Evolutionary conservation across 208 protist genomes (phyloP), one percentile per base, ranked within the genome.

Genomic region (Crithidia fasciculata): DNA sequence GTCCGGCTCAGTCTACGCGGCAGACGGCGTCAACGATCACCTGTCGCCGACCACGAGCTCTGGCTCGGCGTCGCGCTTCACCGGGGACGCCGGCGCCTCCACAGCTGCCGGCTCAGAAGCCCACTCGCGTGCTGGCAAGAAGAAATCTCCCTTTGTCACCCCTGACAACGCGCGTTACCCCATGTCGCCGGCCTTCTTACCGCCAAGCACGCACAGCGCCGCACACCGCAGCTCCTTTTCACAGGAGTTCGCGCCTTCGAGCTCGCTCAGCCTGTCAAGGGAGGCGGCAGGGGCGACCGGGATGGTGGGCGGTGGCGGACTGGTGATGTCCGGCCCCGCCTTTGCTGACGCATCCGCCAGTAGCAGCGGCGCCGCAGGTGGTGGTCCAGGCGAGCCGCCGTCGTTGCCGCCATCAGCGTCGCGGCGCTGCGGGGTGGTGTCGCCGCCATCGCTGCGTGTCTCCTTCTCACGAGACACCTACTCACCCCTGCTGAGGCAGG

Each of bases 401-500:
- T 70, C 65, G 65, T 43, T 61, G 54, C 65, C 65, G n/a, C 41
- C 19, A 4, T 70, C 65, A 2, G 53, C 53, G 65, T 70, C 65
- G 16, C 65, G 65, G 40, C 65, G 65, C 8, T 50, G 65, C 41
- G 28, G 19, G 5, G 37, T n/a, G 59, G 12, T 37, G 50, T 78
- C 73, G 28, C 73, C 73, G 16, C 52, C 66, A 12, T 72, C 73
- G 43, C 16, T 72, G 73, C 58, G 73, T 2, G 73, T 78, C 28
- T 69, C 73, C 39, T 78, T 78, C 53, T 67, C 73, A 36, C 73
- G 59, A 12, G 58, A 72, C 43, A 45, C 73, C 59, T 72, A 67
- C 66, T 62, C 59, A n/a, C 44, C 65, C 4, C 4, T 53, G 9
- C 2, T 43, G 39, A 59, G 43, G 54, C 41, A 37, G 9, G 52